Evolutionary conservation across 2,329 filamentous ascomycete species (phyloP).

Genomic region (Neopestalotiopsis sp.): DNA sequence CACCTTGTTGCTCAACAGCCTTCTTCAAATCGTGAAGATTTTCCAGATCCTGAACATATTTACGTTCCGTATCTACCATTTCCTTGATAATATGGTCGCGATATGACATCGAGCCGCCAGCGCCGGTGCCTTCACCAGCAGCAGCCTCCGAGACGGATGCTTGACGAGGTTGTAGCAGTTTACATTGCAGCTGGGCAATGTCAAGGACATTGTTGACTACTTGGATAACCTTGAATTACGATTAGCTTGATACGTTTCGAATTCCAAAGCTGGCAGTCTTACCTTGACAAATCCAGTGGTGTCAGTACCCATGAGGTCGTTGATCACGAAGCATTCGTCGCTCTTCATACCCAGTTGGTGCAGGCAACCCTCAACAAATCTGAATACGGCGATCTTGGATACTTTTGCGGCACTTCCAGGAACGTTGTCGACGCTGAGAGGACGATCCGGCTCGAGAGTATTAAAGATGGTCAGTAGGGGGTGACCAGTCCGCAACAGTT

Average conservation of each 20-base stretch:
- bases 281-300: slow-evolving; percentile 98
- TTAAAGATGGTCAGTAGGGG: slow-evolving; percentile 92
- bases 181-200: slow-evolving; percentile 77
- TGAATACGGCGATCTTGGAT: slow-evolving; percentile 87
- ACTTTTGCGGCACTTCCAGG: slow-evolving; percentile 70
- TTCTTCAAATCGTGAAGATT: slow-evolving; percentile 93
- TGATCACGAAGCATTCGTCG: slow-evolving; percentile 88
- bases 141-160: slow-evolving; percentile 43
- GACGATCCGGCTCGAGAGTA: slow-evolving; percentile 72
- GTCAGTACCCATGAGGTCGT: slow-evolving; percentile 89
- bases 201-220: slow-evolving; percentile 94
- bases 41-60: slow-evolving; percentile 96
- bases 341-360: slow-evolving; percentile 79
- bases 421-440: slow-evolving; percentile 69
- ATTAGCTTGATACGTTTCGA: not conserved
- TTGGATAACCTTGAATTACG: slow-evolving; percentile 70
- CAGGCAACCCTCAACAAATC: slow-evolving; percentile 89
- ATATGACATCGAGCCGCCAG: slow-evolving; percentile 60
- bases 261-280: slow-evolving; percentile 17
- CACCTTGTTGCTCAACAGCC: slow-evolving; percentile 83
- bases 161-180: slow-evolving; percentile 67
- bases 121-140: slow-evolving; percentile 51
- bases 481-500: slow-evolving; percentile 80
- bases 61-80: slow-evolving; percentile 91
- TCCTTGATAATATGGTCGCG: slow-evolving; percentile 90